phyloP scores from a whole-genome alignment of 1,284 basidiomycete genomes.

The Rhizoctonia solani region DNA sequence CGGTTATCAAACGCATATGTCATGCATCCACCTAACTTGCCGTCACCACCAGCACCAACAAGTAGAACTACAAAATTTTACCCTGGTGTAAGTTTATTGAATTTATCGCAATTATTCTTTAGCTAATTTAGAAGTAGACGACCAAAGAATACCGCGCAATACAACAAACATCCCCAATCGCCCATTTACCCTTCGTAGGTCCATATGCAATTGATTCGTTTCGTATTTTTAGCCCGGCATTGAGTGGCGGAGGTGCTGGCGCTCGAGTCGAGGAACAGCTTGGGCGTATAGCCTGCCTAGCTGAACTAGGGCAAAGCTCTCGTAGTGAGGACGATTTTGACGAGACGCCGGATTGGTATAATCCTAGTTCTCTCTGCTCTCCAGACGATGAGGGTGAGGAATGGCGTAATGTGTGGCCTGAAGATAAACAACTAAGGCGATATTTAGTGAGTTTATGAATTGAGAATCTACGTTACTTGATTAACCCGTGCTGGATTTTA shows the following conservation, averaged over 20 bases:
- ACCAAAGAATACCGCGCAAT: conserved; percentile 9
- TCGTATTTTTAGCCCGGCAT: conserved; percentile 56
- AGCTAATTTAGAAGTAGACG: not conserved
- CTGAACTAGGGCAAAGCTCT: not conserved
- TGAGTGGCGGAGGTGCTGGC: conserved; percentile 35
- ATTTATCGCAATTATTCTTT: not conserved
- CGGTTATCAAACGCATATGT: conserved; percentile 35
- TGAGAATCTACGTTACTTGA: not conserved
- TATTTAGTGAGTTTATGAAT: conserved; percentile 54
- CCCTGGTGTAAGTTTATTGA: not conserved
- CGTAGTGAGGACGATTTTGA: conserved; percentile 34
- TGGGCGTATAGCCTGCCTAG: not conserved
- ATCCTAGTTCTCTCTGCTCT: conserved; percentile 41
- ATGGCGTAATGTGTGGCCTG: conserved; percentile 62
- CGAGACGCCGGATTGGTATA: conserved; percentile 25
- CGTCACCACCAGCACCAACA: conserved; percentile 36
- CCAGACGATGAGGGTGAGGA: conserved; percentile 44
- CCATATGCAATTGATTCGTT: conserved; percentile 69
- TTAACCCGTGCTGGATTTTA: not conserved
- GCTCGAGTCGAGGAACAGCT: conserved; percentile 20
- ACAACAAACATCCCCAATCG: conserved; percentile 52
- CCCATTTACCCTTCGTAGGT: conserved; percentile 61
- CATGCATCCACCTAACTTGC: conserved; percentile 29
- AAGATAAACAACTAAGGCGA: conserved; percentile 63
- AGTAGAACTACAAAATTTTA: not conserved